A percentile compares a stretch with the other conserved stretches of the same genome.
Conservation (phyloP, 1,284 basidiomycete genomes). For the Tilletia walkeri region DNA sequence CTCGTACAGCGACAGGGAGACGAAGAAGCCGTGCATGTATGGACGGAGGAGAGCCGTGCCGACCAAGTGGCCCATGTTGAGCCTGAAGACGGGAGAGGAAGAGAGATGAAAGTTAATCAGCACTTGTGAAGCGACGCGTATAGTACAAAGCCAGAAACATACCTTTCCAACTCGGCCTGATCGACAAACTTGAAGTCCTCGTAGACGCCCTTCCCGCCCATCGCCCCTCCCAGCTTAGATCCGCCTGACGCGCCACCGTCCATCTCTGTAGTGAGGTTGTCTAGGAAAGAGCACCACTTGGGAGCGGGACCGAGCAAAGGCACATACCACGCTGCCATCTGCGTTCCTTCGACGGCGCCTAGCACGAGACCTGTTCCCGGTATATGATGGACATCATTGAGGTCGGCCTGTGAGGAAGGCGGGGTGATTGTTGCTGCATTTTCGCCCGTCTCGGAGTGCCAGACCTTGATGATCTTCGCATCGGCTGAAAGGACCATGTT, state of each 20-base stretch:
- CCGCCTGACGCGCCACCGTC: slow-evolving; percentile 60
- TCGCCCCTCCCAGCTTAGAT: slow-evolving; percentile 33
- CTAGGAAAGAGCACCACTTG: slow-evolving; percentile 93
- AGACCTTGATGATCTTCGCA: slow-evolving; percentile 54
- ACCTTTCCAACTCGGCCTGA: slow-evolving; percentile 73
- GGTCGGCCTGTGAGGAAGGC: slow-evolving; percentile 77
- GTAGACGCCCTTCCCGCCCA: slow-evolving; percentile 63
- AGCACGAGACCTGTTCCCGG: slow-evolving; percentile 52
- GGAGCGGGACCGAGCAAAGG: slow-evolving; percentile 95
- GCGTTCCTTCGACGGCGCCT: slow-evolving; percentile 44
- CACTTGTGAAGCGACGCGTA: background rate
- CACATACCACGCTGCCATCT: slow-evolving; percentile 63
- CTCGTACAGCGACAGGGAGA: slow-evolving; percentile 91
- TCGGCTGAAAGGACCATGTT: slow-evolving; percentile 58
- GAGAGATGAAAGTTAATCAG: slow-evolving; percentile 19
- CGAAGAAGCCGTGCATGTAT: slow-evolving; percentile 99
- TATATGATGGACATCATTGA: slow-evolving; percentile 52
- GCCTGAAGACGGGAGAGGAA: slow-evolving; percentile 17
- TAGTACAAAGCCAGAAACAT: slow-evolving; percentile 57
- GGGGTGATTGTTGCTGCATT: slow-evolving; percentile 94
- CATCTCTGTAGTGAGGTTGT: slow-evolving; percentile 74
- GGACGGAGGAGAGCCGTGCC: slow-evolving; percentile 93
- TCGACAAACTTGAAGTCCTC: slow-evolving; percentile 98
- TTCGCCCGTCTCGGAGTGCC: slow-evolving; percentile 75
- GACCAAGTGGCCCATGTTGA: slow-evolving; percentile 78